Percentiles rank a stretch among this genome's conserved stretches.
Evolutionary conservation across 192 early-diverging fungal genomes (phyloP).

Genomic region (Phycomyces blakesleeanus): DNA sequence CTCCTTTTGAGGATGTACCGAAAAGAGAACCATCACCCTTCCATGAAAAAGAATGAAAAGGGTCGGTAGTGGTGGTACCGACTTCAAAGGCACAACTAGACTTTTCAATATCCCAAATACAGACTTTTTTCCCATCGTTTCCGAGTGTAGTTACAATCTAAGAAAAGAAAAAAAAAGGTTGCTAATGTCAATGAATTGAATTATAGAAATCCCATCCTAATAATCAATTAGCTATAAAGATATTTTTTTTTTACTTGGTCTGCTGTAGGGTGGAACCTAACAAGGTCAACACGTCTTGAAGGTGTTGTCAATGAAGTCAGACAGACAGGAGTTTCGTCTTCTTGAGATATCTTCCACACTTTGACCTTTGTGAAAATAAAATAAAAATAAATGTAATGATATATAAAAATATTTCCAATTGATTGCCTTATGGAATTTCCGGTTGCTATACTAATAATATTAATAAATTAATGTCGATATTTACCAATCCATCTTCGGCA

Average conservation of each 20-base stretch:
- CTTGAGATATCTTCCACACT: slow-evolving; percentile 39
- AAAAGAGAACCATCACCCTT: slow-evolving; percentile 54
- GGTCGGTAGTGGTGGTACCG: not conserved
- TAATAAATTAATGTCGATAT: too few species aligned
- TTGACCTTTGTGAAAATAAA: slow-evolving; percentile 39
- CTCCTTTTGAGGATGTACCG: slow-evolving; percentile 52
- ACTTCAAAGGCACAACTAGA: slow-evolving; percentile 23
- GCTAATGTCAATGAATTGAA: not conserved
- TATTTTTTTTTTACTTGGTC: slow-evolving; percentile 29
- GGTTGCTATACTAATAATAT: too few species aligned
- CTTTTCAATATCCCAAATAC: slow-evolving; percentile 47
- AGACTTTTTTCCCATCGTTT: slow-evolving; percentile 39
- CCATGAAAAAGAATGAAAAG: slow-evolving; percentile 56
- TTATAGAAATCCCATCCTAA: too few species aligned
- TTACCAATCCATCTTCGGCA: slow-evolving; percentile 44
- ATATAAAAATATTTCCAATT: too few species aligned
- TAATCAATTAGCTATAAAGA: slow-evolving; percentile 2
- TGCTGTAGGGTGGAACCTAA: slow-evolving; percentile 49
- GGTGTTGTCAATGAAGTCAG: slow-evolving; percentile 31
- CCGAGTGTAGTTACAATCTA: slow-evolving; percentile 46
- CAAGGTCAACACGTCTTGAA: slow-evolving; percentile 35
- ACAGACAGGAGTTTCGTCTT: slow-evolving; percentile 14
- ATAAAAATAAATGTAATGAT: too few species aligned
- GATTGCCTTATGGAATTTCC: too few species aligned
- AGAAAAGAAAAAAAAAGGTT: too few species aligned